phyloP scores from a whole-genome alignment of 2,329 filamentous ascomycete genomes.

The Didymella segeticola region DNA sequence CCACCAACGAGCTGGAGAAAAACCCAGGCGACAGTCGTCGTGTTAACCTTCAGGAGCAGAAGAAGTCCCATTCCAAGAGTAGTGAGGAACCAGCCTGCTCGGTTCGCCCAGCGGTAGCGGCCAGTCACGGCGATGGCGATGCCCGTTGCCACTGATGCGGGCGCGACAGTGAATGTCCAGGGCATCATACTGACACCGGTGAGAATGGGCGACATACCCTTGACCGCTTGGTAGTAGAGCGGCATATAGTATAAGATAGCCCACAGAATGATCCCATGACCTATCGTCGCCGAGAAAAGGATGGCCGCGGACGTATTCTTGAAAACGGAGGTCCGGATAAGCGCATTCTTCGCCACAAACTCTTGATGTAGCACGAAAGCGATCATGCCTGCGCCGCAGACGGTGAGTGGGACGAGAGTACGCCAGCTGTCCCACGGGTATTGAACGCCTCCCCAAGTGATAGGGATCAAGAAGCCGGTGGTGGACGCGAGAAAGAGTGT shows the following conservation, averaged over 20 bases:
- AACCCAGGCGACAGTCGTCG: slow-evolving; percentile 63
- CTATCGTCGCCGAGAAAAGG: slow-evolving; percentile 60
- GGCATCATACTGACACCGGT: slow-evolving; percentile 51
- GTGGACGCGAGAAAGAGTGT: slow-evolving; percentile 65
- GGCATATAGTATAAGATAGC: slow-evolving; percentile 52
- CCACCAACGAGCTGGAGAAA: slow-evolving; percentile 67
- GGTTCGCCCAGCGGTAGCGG: slow-evolving; percentile 66
- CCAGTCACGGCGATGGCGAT: slow-evolving; percentile 62
- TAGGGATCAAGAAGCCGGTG: slow-evolving; percentile 66
- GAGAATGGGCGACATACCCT: slow-evolving; percentile 48
- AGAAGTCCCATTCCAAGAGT: slow-evolving; percentile 66
- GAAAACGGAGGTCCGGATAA: not conserved
- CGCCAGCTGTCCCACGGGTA: slow-evolving; percentile 69
- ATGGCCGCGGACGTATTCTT: not conserved
- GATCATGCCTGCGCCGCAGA: not conserved
- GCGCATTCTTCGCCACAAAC: not conserved
- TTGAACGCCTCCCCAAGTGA: slow-evolving; percentile 71
- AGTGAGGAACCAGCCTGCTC: slow-evolving; percentile 66
- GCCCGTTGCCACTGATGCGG: slow-evolving; percentile 63
- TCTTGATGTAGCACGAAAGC: not conserved
- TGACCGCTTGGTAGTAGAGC: slow-evolving; percentile 53
- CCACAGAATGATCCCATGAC: slow-evolving; percentile 63
- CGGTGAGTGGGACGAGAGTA: slow-evolving; percentile 62
- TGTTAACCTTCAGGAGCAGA: slow-evolving; percentile 57
- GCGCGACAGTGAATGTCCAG: slow-evolving; percentile 65